These are phyloP conservation scores for Bifiguratus adelaidae DNA, from an alignment of 192 early-diverging fungal species.

Conservation along the genomic window DNA sequence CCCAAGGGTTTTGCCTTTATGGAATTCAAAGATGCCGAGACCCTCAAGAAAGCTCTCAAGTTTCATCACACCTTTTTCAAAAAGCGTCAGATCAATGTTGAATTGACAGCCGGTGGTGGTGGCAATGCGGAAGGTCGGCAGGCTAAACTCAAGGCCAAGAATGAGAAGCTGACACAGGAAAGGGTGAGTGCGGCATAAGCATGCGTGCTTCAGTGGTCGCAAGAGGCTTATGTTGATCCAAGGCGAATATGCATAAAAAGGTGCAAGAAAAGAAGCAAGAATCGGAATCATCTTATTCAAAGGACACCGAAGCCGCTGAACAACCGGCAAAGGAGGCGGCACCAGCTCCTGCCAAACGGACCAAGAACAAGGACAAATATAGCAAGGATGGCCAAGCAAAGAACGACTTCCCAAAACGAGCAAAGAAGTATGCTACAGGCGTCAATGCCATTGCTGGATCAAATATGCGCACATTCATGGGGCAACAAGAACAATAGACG, in stretches of 20 bases:
- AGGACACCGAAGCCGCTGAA: too few relatives aligned
- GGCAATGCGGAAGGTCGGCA: slow-evolving; percentile 39
- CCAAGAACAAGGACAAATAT: too few relatives aligned
- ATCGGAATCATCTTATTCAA: neutral
- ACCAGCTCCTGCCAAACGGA: too few relatives aligned
- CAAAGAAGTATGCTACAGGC: too few relatives aligned
- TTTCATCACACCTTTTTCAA: slow-evolving; percentile 53
- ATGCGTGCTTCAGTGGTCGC: neutral
- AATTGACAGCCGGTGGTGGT: slow-evolving; percentile 64
- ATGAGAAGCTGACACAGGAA: slow-evolving; percentile 37
- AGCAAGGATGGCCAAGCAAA: too few relatives aligned
- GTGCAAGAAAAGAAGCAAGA: neutral
- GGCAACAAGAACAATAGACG: too few relatives aligned
- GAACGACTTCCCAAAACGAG: too few relatives aligned
- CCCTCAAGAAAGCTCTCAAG: slow-evolving; percentile 49
- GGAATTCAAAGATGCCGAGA: slow-evolving; percentile 41
- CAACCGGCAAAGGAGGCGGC: too few relatives aligned
- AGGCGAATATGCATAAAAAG: neutral
- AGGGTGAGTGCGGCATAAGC: slow-evolving; percentile 23
- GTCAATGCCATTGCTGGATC: too few relatives aligned
- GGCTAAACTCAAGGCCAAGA: slow-evolving; percentile 36
- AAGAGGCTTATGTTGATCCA: neutral
- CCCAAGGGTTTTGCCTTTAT: slow-evolving; percentile 67
- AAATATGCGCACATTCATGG: too few relatives aligned
- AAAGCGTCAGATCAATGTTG: slow-evolving; percentile 59